These are phyloP conservation scores for Volvox africanus DNA, from an alignment of 139 green algal genomes.

Conservation along the genomic window DNA sequence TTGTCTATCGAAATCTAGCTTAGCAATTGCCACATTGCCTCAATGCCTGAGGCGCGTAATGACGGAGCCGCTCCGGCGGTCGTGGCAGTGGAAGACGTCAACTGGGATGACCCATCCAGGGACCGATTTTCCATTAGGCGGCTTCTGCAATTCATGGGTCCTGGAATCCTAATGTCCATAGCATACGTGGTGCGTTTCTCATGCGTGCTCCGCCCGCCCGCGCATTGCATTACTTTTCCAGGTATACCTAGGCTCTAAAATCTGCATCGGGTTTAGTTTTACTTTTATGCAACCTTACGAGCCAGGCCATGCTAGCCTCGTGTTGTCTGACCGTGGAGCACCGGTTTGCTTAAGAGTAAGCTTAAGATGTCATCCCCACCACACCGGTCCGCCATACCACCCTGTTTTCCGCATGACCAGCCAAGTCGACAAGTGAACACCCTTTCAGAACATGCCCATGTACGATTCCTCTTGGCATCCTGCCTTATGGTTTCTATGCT, in stretches of 20 bases:
- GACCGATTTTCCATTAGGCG: constrained; percentile 37
- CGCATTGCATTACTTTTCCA: neutral
- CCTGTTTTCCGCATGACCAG: too few relatives aligned
- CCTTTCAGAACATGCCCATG: too few relatives aligned
- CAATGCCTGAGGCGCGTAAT: neutral
- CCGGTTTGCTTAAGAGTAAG: neutral
- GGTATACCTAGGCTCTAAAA: neutral
- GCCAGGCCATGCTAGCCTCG: neutral
- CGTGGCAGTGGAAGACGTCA: neutral
- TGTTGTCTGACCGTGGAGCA: neutral
- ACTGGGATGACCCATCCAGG: neutral
- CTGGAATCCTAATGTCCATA: constrained; percentile 89
- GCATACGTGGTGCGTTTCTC: constrained; percentile 79
- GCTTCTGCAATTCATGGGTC: constrained; percentile 59
- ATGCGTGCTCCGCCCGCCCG: neutral
- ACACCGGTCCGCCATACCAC: too few relatives aligned
- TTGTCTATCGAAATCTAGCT: too few relatives aligned
- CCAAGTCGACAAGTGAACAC: too few relatives aligned
- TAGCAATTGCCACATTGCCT: neutral
- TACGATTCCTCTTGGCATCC: too few relatives aligned
- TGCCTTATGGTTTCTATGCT: too few relatives aligned
- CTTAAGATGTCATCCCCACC: too few relatives aligned
- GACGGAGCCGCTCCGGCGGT: neutral
- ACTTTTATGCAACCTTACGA: too few relatives aligned
- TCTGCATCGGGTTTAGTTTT: neutral